Evolutionary conservation across 2,329 filamentous ascomycete species (phyloP), one percentile per base, ranked within the genome.

Genomic region (Colletotrichum sp.): DNA sequence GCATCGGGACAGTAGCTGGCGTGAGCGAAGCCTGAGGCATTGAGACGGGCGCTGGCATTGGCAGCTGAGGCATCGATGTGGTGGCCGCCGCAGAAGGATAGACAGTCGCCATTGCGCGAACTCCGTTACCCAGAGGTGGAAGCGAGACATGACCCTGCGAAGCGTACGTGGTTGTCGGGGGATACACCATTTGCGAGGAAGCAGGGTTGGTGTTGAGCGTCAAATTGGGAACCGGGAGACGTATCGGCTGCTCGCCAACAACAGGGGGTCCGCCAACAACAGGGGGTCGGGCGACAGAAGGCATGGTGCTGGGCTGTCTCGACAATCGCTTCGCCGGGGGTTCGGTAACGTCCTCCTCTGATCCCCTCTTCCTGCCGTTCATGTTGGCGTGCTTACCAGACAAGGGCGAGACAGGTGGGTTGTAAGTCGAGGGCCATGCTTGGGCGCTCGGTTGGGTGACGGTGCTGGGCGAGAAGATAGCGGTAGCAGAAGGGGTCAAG

Each of bases 61-160:
- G 77, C 34, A 79, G 77, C 67, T 76, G 65, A 9, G 74, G 67
- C 32, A 76, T 71, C n/a, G 79, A 72, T 38, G 79, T 77, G n/a
- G 80, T 80, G n/a, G 79, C 75, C 5, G 79, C 63, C 3, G 83
- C 57, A 15, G 83, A 78, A 64, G 92, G 89, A 82, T 94, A 98
- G 3, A 96, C 93, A 21, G 94, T 92, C 8, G 94, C 90, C 93
- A 98, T 96, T 10, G 95, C 91, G 65, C 94, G 92, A 43, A 90
- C 85, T n/a, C 89, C 88, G 15, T 90, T 86, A 16, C 90, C 90
- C 18, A 94, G 83, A 4, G 93, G 90, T 16, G 93, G 92, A 12
- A 94, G 86, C 26, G 93, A 92, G 26, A 92, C 86, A 8, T 84
- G 81, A 24, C 83, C 88, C 57, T 88, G 86, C 5, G 85, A 81